Evolutionary conservation across 805 yeast genomes (phyloP).

Genomic region (Cyberlindnera nakhonratchasimensis): DNA sequence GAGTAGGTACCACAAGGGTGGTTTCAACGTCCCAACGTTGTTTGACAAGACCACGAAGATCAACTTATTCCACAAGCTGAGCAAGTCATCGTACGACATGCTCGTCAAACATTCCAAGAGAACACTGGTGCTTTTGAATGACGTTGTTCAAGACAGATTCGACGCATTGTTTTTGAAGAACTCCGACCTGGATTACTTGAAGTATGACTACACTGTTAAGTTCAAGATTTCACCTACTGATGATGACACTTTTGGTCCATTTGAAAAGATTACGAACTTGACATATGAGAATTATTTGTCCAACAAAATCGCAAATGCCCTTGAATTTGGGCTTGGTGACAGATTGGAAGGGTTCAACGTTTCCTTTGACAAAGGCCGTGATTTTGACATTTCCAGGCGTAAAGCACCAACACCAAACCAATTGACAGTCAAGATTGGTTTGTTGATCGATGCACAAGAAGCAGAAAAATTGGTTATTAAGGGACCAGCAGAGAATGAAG

Average conservation of each 20-base stretch:
- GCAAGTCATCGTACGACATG: slow-evolving; percentile 57
- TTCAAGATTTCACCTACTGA: slow-evolving; percentile 45
- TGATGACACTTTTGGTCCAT: slow-evolving; percentile 53
- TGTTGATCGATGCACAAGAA: slow-evolving; percentile 65
- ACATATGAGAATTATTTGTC: slow-evolving; percentile 64
- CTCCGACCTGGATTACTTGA: slow-evolving; percentile 48
- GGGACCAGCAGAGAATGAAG: slow-evolving; percentile 70
- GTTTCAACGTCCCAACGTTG: slow-evolving; percentile 70
- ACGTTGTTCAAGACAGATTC: slow-evolving; percentile 80
- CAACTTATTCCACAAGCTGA: slow-evolving; percentile 79
- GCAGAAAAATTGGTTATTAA: slow-evolving; percentile 80
- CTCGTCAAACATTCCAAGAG: slow-evolving; percentile 64
- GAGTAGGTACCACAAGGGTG: slow-evolving; percentile 45
- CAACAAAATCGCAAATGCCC: slow-evolving; percentile 55
- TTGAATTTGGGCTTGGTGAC: slow-evolving; percentile 55
- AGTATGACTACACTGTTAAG: slow-evolving; percentile 56
- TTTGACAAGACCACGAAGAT: slow-evolving; percentile 75
- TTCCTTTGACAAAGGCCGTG: slow-evolving; percentile 28
- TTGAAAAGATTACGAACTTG: slow-evolving; percentile 68
- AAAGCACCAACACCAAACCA: slow-evolving; percentile 39
- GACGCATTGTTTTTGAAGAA: slow-evolving; percentile 69
- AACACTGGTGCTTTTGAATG: slow-evolving; percentile 67
- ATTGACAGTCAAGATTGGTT: slow-evolving; percentile 50
- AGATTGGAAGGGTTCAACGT: slow-evolving; percentile 37
- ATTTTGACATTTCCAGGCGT: slow-evolving; percentile 44